Base-by-base conservation (phyloP, 1,284 basidiomycete species). In the Nidula niveotomentosa region DNA sequence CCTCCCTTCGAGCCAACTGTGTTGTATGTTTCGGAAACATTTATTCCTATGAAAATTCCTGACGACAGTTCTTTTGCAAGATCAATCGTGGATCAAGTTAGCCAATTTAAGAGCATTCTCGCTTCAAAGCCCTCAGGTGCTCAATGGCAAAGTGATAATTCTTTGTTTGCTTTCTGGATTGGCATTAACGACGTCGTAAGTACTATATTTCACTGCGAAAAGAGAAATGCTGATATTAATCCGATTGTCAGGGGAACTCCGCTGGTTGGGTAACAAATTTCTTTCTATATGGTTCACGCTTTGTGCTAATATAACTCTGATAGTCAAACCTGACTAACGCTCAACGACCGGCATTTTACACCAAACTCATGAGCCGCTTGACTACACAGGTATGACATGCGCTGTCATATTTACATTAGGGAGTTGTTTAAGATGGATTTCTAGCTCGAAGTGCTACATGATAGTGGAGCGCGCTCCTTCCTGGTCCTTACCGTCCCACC, bases 401-500 rank as follows among this genome's bases (percentile, higher is more conserved):
- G 4, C 45, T 23, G 10, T 9, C 3, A 13, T 10, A 10, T 10
- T 10, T 10, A 15, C 18, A n/a, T n/a, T 47, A 10, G 1, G n/a
- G 13, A n/a, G 10, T 47, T n/a, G n/a, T 18, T 47, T n/a, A 47
- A 2, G 18, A 4, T 1, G 6, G 0, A 23, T 23, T 23, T 52
- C 49, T 58, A 85, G 83, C 71, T 85, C 37, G 79, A 86, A 55
- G 72, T 74, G 34, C 69, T 87, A 17, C 81, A 85, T 65, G 49
- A 67, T 2, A 65, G 73, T 45, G 85, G 85, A 36, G 85, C 81
- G 36, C 81, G 84, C 15, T 79, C 80, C 39, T 88, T 87, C 71
- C 69, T 87, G 12, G 85, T 88, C 72, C 70, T 88, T 45, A 86
- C 81, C n/a, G 84, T 88, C 8, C 86, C 85, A 1, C 83, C 85